Evolutionary conservation across 2,329 filamentous ascomycete genomes (phyloP), one percentile per base, ranked within the genome.

Genomic region (Diaporthe batatas): DNA sequence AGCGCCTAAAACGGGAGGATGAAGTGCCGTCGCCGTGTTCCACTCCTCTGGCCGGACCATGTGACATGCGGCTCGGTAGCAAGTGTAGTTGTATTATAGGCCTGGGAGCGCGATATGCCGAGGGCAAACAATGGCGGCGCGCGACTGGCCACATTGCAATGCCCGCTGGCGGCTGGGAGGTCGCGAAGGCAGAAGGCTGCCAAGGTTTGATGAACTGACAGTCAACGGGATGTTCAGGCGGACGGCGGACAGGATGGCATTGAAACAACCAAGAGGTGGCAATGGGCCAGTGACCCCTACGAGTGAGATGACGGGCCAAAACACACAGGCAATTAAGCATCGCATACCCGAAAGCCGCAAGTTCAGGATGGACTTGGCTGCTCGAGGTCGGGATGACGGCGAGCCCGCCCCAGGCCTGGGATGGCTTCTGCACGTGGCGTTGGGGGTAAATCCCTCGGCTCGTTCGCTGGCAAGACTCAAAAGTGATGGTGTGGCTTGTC

Each of bases 231-330:
- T 39, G 62, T 36, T 53, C 62, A 67, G 47, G 62, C 62, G 47
- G 23, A 44, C n/a, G 39, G 32, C 7, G 32, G 62, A 12, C 62
- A 65, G 62, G 62, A 53, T 47, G 62, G 39, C 62, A 39, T 67
- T 67, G 62, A 67, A 67, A 67, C 62, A 67, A 67, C 62, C 62
- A 53, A 67, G 62, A 67, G n/a, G n/a, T 53, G 62, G 47, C 47
- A n/a, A 67, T 53, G 62, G 62, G 3, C 53, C 44, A 53, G 47
- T 39, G 47, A 25, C 32, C 7, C 32, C 18, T 47, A 39, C 51
- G 62, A 36, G 47, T 67, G 62, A 67, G 47, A 67, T 67, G 62
- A 67, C 62, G 53, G 53, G 62, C 29, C 62, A 67, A 53, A 53
- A 53, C 62, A 67, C 62, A 67, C 47, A n/a, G 21, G 62, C 44